Base-by-base conservation (phyloP, 345 rosid species). In the Jatropha curcas region DNA sequence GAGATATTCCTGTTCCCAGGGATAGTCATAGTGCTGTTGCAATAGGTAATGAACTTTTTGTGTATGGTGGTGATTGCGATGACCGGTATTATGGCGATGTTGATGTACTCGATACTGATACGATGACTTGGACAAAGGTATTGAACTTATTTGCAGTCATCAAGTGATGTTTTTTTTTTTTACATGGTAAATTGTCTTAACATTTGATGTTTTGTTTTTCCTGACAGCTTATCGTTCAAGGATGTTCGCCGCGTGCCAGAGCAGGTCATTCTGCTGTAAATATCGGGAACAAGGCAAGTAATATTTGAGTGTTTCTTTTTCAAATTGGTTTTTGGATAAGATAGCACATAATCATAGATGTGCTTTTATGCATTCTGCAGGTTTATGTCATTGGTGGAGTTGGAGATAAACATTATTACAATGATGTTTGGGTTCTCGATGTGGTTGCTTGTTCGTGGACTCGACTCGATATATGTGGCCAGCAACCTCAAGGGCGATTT, bases 11-110 rank as follows among this genome's bases (percentile, higher is more conserved):
- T 39, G 93, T 84, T 68, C 88, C 91, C 5, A 79, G 96, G 48
- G 96, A 90, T 71, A 90, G 96, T 72, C 96, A 90, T 63, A 71
- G 90, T 24, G 82, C 90, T 46, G 86, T 84, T 43, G 81, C 83
- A 4, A 74, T 88, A 24, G 86, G 81, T 8, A 83, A 81, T 55
- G 85, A 75, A 76, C 82, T 90, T 22, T 65, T 87, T 31, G 88
- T 87, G 19, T 87, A 88, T 58, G 96, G 93, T 17, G 96, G 93
- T 8, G 96, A 90, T 71, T 80, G 93, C 11, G 96, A 93, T 13
- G 86, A 88, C 74, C 79, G 88, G 43, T 90, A 88, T 75, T 76
- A 84, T 66, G 96, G 93, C 22, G 89, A 80, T 62, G 84, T 88
- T 24, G 90, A 84, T 61, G 70, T 88, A 51, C 82, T 88, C 8